A percentile compares a stretch with the other conserved stretches of the same genome.
phyloP scores from a whole-genome alignment of 768 basidiomycete species.

The Phlegmacium glaucopus region DNA sequence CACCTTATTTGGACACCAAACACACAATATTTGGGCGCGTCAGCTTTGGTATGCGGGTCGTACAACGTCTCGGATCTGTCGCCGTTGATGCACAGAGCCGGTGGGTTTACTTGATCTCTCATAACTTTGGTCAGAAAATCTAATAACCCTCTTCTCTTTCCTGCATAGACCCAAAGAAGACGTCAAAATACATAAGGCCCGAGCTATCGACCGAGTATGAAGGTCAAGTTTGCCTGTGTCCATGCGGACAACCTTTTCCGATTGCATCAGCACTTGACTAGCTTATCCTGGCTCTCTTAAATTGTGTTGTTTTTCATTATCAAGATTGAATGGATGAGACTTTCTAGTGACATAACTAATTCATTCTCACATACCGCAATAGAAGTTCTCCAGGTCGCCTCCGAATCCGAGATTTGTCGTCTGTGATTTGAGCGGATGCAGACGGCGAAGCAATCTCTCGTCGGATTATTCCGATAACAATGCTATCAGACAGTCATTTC shows the following conservation, averaged over 20 bases:
- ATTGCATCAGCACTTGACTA: background rate
- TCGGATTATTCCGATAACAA: too few species aligned
- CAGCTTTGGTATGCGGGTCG: slow-evolving; percentile 84
- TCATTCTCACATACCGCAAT: background rate
- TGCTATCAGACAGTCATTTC: too few species aligned
- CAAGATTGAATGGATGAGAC: background rate
- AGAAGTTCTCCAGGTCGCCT: too few species aligned
- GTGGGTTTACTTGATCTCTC: slow-evolving; percentile 41
- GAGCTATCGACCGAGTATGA: slow-evolving; percentile 23
- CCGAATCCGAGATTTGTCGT: too few species aligned
- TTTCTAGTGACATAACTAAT: background rate
- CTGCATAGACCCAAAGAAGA: slow-evolving; percentile 61
- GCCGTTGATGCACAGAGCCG: slow-evolving; percentile 85
- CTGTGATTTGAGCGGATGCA: too few species aligned
- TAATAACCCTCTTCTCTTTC: background rate
- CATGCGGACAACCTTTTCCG: background rate
- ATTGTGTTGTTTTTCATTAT: background rate
- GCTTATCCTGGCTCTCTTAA: too few species aligned
- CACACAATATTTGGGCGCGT: slow-evolving; percentile 93
- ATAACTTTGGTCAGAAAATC: slow-evolving; percentile 1
- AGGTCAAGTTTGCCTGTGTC: background rate
- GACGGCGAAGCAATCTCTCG: too few species aligned
- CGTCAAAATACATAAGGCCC: slow-evolving; percentile 85
- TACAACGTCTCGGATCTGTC: slow-evolving; percentile 89
- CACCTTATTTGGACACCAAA: slow-evolving; percentile 80